These are phyloP conservation scores for Osmanthus fragrans DNA, from an alignment of 257 asterid genomes.

Conservation along the genomic window DNA sequence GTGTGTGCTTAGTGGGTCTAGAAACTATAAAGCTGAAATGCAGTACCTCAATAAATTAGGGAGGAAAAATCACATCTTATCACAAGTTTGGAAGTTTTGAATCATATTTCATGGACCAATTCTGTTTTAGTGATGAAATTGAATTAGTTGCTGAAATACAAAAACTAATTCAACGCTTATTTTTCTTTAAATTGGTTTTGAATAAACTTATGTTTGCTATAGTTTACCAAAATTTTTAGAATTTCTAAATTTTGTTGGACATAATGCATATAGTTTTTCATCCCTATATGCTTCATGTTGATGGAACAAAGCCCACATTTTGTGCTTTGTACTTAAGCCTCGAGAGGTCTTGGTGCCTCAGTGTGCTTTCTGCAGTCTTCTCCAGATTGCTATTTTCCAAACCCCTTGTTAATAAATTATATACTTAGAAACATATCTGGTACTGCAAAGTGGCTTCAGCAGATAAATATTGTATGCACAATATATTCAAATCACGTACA, in stretches of 20 bases:
- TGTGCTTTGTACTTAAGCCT: not conserved
- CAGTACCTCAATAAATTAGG: not conserved
- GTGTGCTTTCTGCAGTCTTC: not conserved
- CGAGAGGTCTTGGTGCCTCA: not conserved
- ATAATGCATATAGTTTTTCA: not conserved
- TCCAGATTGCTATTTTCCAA: not conserved
- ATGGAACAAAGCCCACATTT: not conserved
- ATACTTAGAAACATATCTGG: constrained; percentile 8
- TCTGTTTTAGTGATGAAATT: not conserved
- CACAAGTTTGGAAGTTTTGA: not conserved
- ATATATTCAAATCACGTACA: constrained; percentile 8
- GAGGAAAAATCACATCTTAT: not conserved
- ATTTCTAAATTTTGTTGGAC: not conserved
- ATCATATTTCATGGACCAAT: not conserved
- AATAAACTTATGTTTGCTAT: not conserved
- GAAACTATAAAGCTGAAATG: not conserved
- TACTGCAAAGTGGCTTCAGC: not conserved
- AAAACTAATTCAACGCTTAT: not conserved
- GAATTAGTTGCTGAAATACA: not conserved
- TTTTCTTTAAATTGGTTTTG: not conserved
- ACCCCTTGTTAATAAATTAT: not conserved
- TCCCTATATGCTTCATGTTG: not conserved
- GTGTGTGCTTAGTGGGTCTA: not conserved
- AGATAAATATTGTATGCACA: not conserved
- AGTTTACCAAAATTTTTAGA: not conserved